Percentiles rank a stretch among this genome's conserved stretches.
Evolutionary conservation across 1,284 basidiomycete species (phyloP).

Genomic region (Phylloboletellus chloephorus): DNA sequence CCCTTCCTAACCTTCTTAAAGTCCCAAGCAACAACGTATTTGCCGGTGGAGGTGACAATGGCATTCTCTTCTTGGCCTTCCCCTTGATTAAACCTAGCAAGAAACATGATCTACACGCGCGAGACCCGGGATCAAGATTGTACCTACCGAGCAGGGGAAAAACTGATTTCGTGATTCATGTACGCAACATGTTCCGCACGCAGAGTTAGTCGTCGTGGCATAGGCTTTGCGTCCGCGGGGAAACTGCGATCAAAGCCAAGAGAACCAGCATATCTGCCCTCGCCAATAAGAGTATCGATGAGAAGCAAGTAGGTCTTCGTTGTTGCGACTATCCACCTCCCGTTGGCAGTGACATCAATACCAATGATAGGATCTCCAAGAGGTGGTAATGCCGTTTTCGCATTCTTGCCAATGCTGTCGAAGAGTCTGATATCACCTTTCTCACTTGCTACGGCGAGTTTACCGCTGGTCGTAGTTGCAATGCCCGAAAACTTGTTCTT

Average conservation of each 20-base stretch:
- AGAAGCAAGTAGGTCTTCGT: slow-evolving; percentile 93
- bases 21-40: slow-evolving; percentile 94
- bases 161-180: slow-evolving; percentile 86
- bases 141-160: slow-evolving; percentile 83
- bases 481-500: slow-evolving; percentile 97
- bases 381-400: slow-evolving; percentile 96
- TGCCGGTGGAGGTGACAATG: slow-evolving; percentile 95
- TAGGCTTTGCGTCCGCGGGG: slow-evolving; percentile 91
- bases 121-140: slow-evolving; percentile 1
- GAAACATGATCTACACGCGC: background rate
- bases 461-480: slow-evolving; percentile 82
- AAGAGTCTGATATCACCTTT: slow-evolving; percentile 97
- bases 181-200: slow-evolving; percentile 92
- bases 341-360: slow-evolving; percentile 91
- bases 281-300: slow-evolving; percentile 93
- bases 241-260: slow-evolving; percentile 94
- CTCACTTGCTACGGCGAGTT: slow-evolving; percentile 89
- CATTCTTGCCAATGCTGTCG: slow-evolving; percentile 96
- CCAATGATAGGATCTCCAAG: slow-evolving; percentile 94
- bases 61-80: slow-evolving; percentile 86
- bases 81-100: slow-evolving; percentile 83
- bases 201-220: slow-evolving; percentile 85
- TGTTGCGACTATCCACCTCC: slow-evolving; percentile 94
- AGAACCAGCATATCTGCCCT: slow-evolving; percentile 81
- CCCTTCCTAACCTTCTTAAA: slow-evolving; percentile 94